phyloP scores from a whole-genome alignment of 75 land plant genomes.

The Cryptomeria japonica region DNA sequence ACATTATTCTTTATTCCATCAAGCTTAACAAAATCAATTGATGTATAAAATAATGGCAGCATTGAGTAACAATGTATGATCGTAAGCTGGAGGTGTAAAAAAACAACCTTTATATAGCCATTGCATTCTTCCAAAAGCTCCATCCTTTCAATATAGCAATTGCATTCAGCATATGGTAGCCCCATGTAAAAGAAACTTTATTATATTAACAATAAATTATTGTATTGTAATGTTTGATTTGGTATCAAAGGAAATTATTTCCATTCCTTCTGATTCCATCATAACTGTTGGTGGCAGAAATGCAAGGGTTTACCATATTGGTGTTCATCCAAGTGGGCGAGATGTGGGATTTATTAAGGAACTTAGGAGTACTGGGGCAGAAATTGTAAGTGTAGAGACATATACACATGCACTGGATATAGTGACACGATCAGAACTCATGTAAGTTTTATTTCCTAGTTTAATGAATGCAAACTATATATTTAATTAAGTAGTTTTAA shows the following conservation, averaged over 20 bases:
- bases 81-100: background rate
- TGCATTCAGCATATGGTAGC: background rate
- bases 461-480: background rate
- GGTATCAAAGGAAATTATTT: background rate
- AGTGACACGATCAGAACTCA: slow-evolving; percentile 45
- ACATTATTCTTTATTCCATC: too few species aligned
- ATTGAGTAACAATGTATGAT: background rate
- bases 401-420: slow-evolving; percentile 45
- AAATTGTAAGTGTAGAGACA: slow-evolving; percentile 45
- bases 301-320: slow-evolving; percentile 47
- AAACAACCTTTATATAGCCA: background rate
- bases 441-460: slow-evolving; percentile 15
- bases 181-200: background rate
- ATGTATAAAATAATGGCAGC: background rate
- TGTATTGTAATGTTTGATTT: background rate
- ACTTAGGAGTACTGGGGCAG: slow-evolving; percentile 43
- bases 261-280: background rate
- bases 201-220: background rate
- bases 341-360: slow-evolving; percentile 37
- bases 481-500: background rate
- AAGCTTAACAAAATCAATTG: background rate
- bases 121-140: background rate
- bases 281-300: slow-evolving; percentile 22
- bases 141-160: background rate
- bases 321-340: slow-evolving; percentile 54